Evolutionary conservation across 2,329 filamentous ascomycete species (phyloP).

Genomic region (Capronia coronata): DNA sequence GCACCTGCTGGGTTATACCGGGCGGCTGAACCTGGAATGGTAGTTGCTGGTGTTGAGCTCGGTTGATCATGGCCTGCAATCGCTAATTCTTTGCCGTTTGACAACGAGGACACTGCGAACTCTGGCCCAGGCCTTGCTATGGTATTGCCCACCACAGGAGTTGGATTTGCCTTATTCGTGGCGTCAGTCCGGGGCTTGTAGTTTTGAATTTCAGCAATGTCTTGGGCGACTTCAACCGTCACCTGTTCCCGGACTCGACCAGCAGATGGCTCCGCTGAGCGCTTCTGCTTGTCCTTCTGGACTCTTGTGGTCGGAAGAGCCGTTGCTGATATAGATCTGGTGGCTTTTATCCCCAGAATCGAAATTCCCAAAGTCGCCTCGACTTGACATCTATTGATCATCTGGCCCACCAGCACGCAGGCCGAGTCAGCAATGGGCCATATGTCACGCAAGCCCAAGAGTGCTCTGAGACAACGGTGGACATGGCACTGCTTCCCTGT

Average conservation of each 20-base stretch:
- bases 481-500: constrained; percentile 13
- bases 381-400: constrained; percentile 20
- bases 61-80: no score
- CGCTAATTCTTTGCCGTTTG: no score
- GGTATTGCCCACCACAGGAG: no score
- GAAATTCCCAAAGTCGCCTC: constrained; percentile 7
- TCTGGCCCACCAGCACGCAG: constrained; percentile 20
- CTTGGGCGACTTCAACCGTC: no score
- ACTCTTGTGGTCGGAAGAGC: not conserved
- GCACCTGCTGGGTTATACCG: not conserved
- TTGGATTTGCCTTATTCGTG: no score
- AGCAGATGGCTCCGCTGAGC: no score
- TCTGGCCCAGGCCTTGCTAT: no score
- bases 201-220: no score
- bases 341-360: not conserved
- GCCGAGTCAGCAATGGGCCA: constrained; percentile 24
- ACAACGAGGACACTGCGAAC: no score
- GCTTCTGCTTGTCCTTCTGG: no score
- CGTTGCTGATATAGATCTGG: not conserved
- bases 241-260: no score
- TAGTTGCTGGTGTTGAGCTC: not conserved
- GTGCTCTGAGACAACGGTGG: constrained; percentile 18
- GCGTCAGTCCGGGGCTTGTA: no score
- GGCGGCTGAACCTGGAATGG: not conserved
- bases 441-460: constrained; percentile 18